phyloP scores from a whole-genome alignment of 139 green algal genomes.

The Volvox reticuliferus region DNA sequence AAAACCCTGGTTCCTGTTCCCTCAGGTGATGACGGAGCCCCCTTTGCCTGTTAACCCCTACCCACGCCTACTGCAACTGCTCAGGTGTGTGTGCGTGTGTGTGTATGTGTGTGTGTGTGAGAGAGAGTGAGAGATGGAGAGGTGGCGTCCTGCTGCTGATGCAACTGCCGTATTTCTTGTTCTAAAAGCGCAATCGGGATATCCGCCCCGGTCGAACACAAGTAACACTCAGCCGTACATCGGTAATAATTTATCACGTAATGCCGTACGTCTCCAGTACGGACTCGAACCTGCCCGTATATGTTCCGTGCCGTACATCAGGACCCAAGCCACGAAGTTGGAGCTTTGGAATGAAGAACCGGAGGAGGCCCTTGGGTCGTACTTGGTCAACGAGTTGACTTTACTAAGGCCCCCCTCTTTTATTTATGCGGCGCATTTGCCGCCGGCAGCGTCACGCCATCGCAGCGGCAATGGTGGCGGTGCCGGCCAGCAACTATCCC shows the following conservation, averaged over 20 bases:
- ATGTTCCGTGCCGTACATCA: background rate
- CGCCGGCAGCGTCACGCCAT: background rate
- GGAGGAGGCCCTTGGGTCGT: slow-evolving; percentile 14
- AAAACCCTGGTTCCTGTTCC: background rate
- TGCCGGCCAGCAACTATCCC: background rate
- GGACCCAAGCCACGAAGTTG: slow-evolving; percentile 44
- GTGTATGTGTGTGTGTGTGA: slow-evolving; percentile 33
- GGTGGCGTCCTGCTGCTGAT: too few relatives aligned
- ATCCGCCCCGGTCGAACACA: too few relatives aligned
- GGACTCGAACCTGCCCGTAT: background rate
- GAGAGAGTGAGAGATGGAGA: too few relatives aligned
- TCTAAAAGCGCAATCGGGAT: too few relatives aligned
- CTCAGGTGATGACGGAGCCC: slow-evolving; percentile 46
- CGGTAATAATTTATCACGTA: background rate
- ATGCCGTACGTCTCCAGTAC: background rate
- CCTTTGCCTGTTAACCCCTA: slow-evolving; percentile 66
- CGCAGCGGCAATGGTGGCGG: background rate
- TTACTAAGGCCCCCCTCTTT: slow-evolving; percentile 52
- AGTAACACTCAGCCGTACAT: background rate
- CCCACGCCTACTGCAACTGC: slow-evolving; percentile 61
- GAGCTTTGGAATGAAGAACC: slow-evolving; percentile 55
- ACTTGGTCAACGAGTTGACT: slow-evolving; percentile 57
- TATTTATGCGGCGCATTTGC: slow-evolving; percentile 56
- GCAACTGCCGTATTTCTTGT: too few relatives aligned
- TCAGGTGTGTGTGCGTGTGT: slow-evolving; percentile 46